Evolutionary conservation across 805 yeast genomes (phyloP), one percentile per base, ranked within the genome.

Genomic region (Metschnikowia noctiluminum): DNA sequence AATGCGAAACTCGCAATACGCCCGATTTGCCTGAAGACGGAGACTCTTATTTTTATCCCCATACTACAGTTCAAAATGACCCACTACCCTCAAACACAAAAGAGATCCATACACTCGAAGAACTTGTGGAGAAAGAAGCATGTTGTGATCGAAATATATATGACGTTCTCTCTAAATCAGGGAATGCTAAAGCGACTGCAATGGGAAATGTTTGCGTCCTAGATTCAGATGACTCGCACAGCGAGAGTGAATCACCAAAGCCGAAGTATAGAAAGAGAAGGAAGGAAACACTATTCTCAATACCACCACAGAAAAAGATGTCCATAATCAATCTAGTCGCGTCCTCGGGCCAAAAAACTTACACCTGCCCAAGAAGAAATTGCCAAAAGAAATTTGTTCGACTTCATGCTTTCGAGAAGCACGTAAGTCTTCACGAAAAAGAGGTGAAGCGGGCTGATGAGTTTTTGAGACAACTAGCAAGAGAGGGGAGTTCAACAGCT

Each of bases 21-120:
- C 61, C 36, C 68, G 74, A 30, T 85, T 80, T 57, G 73, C n/a
- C n/a, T 75, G 5, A 81, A 80, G 53, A 84, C 85, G 50, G 73
- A 72, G 11, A 85, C 79, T 40, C 68, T 87, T 28, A 57, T 80
- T 0, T 30, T n/a, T n/a, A n/a, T n/a, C n/a, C n/a, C n/a, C n/a
- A n/a, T n/a, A n/a, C n/a, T n/a, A n/a, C n/a, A n/a, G n/a, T n/a
- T n/a, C n/a, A n/a, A n/a, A n/a, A n/a, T n/a, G n/a, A n/a, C n/a
- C n/a, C n/a, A n/a, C n/a, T n/a, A n/a, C n/a, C n/a, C n/a, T n/a
- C n/a, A n/a, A n/a, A n/a, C n/a, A n/a, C n/a, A n/a, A n/a, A n/a
- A n/a, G n/a, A n/a, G n/a, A n/a, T n/a, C n/a, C n/a, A n/a, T n/a
- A n/a, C n/a, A n/a, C n/a, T n/a, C n/a, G n/a, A n/a, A n/a, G n/a